These are phyloP conservation scores for Ailanthus altissimus DNA, from an alignment of 345 rosid genomes.

Conservation along the genomic window DNA sequence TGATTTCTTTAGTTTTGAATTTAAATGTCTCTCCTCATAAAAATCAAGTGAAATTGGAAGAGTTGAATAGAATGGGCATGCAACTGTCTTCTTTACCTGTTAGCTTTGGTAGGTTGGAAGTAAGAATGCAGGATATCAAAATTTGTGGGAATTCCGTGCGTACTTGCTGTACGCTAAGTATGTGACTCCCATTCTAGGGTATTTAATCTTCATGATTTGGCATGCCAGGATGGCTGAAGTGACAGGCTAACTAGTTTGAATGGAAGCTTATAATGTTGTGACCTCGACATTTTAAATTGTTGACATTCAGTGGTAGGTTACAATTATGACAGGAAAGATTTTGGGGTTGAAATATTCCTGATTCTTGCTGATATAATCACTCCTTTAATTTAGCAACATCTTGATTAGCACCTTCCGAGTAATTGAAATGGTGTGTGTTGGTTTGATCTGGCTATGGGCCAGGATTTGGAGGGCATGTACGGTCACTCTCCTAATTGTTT, in stretches of 20 bases:
- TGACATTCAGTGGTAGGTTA: not conserved
- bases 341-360: not conserved
- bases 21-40: not conserved
- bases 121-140: not conserved
- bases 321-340: not conserved
- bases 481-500: not conserved
- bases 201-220: not conserved
- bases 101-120: not conserved
- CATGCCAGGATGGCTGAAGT: not conserved
- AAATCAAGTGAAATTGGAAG: not conserved
- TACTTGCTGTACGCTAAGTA: not conserved
- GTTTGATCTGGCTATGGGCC: not conserved
- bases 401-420: not conserved
- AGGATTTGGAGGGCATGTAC: not conserved
- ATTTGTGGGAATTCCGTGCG: not conserved
- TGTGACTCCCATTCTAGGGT: not conserved
- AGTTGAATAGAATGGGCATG: not conserved
- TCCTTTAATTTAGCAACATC: not conserved
- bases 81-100: not conserved
- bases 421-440: not conserved
- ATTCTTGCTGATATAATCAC: not conserved
- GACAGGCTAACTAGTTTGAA: conserved; percentile 7
- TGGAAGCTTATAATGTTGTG: conserved; percentile 1
- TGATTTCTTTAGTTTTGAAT: not conserved
- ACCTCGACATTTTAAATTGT: not conserved